Conservation (phyloP, 1,284 basidiomycete species). For the Heterobasidion annosum region DNA sequence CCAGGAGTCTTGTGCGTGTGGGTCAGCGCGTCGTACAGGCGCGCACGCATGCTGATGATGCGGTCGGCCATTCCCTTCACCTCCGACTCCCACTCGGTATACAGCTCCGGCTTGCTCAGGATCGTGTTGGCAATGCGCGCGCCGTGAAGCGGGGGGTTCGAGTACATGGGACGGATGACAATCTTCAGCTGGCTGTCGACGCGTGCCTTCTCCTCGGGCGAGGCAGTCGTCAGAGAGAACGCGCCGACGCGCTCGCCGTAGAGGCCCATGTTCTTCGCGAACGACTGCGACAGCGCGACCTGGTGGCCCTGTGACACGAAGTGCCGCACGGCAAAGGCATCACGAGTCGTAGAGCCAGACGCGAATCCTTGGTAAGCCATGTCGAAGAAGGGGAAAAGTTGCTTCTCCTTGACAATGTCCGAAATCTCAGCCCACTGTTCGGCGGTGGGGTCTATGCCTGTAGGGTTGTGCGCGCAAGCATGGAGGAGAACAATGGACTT, state of each 20-base stretch:
- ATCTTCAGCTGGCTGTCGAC: constrained; percentile 95
- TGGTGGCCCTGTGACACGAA: constrained; percentile 89
- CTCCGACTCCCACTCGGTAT: constrained; percentile 84
- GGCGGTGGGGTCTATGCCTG: constrained; percentile 91
- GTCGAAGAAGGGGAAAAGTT: constrained; percentile 89
- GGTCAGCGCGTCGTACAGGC: constrained; percentile 74
- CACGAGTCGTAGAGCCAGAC: constrained; percentile 80
- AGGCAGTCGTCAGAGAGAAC: constrained; percentile 77
- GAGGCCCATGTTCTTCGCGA: constrained; percentile 99
- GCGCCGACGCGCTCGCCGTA: constrained; percentile 96
- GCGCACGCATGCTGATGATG: constrained; percentile 93
- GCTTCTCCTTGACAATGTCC: constrained; percentile 80
- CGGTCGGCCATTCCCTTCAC: constrained; percentile 95
- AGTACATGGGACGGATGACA: constrained; percentile 95
- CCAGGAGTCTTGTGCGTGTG: constrained; percentile 85
- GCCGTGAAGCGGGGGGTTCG: constrained; percentile 95
- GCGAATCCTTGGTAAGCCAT: constrained; percentile 98
- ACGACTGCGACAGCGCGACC: constrained; percentile 85
- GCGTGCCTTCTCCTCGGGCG: constrained; percentile 79
- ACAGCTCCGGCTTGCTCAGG: constrained; percentile 70
- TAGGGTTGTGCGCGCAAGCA: constrained; percentile 97
- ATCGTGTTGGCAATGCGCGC: constrained; percentile 87
- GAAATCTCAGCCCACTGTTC: constrained; percentile 93
- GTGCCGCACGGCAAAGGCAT: constrained; percentile 93
- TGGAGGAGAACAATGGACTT: constrained; percentile 80